Base-by-base conservation (phyloP, 2,329 filamentous ascomycete species). In the Penicillium glabrum region DNA sequence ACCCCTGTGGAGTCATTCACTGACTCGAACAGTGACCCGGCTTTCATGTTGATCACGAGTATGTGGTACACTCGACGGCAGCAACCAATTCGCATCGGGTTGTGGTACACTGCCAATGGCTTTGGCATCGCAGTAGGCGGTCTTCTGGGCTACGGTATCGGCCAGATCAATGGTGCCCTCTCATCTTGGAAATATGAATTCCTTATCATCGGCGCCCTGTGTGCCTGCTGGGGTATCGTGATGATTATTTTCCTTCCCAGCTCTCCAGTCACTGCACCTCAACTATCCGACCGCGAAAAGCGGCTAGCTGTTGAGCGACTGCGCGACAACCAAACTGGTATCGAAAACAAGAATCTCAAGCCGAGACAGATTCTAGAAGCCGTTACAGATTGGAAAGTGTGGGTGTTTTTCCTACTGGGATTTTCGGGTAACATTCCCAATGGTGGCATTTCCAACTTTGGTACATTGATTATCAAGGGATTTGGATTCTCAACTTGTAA, bases 11-110 rank as follows among this genome's bases (percentile, higher is more conserved):
- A 7, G 14, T 39, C 14, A 27, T 2, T 21, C 3, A 39, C 33
- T 49, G 31, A 49, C 16, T 14, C 0, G 4, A 37, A n/a, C 2
- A 45, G 39, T 19, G 58, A 83, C 60, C 83, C 83, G 0, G 79
- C 78, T 0, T 84, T 86, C 55, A 84, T 86, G 75, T 69, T 87
- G 1, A 81, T 86, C 9, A 58, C 56, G 2, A 54, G 57, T 5
- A 63, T 60, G 45, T 66, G 59, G 47, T 67, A 65, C 43, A 65
- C 58, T 7, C 57, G 62, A 5, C 31, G 53, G 1, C 53, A 72
- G 46, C 67, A 71, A 41, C 65, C 64, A 3, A 61, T 64, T 7
- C 61, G 69, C 16, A 67, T 68, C 33, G 64, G 65, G 3, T 51
- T 68, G 3, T 70, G 65, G 61, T 72, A 70, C 45, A 65, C 71